A percentile compares a stretch with the other conserved stretches of the same genome.
Conservation (phyloP, 1,284 basidiomycete species). For the Ceratobasidium sp. region DNA sequence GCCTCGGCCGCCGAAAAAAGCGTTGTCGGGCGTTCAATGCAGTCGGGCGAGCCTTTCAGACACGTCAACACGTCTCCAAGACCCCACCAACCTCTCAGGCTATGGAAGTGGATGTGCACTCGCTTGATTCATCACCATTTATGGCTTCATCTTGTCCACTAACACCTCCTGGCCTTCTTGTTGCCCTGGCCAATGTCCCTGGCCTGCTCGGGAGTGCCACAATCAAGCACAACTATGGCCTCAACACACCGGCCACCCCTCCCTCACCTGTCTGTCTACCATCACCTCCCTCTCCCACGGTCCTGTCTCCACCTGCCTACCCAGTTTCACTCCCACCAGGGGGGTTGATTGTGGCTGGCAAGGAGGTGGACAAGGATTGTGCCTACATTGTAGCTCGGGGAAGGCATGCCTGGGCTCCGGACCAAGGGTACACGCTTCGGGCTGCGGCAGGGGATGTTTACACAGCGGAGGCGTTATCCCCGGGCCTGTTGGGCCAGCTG, state of each 20-base stretch:
- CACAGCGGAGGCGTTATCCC: neutral
- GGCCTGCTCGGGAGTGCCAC: neutral
- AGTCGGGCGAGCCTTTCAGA: neutral
- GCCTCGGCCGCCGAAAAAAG: neutral
- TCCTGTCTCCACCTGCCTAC: neutral
- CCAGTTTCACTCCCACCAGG: neutral
- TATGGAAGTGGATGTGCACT: neutral
- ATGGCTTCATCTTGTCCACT: neutral
- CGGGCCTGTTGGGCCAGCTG: neutral
- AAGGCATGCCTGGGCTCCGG: slow-evolving; percentile 4
- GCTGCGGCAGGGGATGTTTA: neutral
- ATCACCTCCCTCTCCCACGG: neutral
- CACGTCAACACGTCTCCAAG: neutral
- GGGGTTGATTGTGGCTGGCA: neutral
- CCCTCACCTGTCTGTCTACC: neutral
- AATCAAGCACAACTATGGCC: neutral
- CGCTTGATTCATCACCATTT: neutral
- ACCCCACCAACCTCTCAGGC: neutral
- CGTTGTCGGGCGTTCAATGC: neutral
- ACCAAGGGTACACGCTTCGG: neutral
- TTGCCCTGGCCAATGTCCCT: neutral
- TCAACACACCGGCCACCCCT: neutral
- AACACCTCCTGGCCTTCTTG: neutral
- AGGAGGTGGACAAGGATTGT: neutral
- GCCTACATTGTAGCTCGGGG: neutral